Evolutionary conservation across 345 rosid species (phyloP).

Genomic region (Brassica juncea): DNA sequence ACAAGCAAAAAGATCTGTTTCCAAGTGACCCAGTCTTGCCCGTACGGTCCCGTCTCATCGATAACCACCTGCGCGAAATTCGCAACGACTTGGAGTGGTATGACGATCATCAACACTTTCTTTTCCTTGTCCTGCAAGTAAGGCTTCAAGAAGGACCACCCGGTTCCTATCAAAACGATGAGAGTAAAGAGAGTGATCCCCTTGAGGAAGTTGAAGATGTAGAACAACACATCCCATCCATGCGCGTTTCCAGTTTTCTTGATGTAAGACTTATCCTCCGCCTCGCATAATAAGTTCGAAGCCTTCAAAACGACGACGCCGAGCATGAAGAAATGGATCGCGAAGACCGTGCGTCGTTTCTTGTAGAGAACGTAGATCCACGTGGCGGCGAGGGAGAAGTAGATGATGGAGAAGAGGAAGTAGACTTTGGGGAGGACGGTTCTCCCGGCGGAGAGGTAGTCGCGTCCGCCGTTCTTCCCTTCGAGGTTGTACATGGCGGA

Average conservation of each 20-base stretch:
- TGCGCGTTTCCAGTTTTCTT: conserved; percentile 93
- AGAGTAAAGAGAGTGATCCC: conserved; percentile 85
- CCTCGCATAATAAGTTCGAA: conserved; percentile 71
- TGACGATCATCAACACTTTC: conserved; percentile 92
- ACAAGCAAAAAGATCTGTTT: conserved; percentile 87
- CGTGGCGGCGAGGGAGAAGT: conserved; percentile 60
- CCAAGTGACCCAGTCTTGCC: conserved; percentile 84
- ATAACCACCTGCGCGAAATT: conserved; percentile 90
- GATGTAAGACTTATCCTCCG: conserved; percentile 86
- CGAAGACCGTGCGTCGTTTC: conserved; percentile 74
- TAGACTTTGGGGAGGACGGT: conserved; percentile 82
- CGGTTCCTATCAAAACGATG: conserved; percentile 92
- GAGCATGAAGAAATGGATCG: conserved; percentile 93
- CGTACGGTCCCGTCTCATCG: conserved; percentile 82
- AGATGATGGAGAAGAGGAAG: conserved; percentile 65
- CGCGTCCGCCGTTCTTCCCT: conserved; percentile 52
- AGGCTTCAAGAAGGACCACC: conserved; percentile 97
- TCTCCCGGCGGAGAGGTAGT: conserved; percentile 85
- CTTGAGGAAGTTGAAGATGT: conserved; percentile 88
- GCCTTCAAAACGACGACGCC: conserved; percentile 77
- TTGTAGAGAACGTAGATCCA: conserved; percentile 74
- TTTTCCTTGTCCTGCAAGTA: conserved; percentile 95
- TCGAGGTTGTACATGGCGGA: conserved; percentile 93
- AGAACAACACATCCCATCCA: conserved; percentile 95
- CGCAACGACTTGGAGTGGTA: conserved; percentile 92